A percentile compares a stretch with the other conserved stretches of the same genome.
Conservation (phyloP, 2,329 filamentous ascomycete species). For the Fusarium coffeatum region DNA sequence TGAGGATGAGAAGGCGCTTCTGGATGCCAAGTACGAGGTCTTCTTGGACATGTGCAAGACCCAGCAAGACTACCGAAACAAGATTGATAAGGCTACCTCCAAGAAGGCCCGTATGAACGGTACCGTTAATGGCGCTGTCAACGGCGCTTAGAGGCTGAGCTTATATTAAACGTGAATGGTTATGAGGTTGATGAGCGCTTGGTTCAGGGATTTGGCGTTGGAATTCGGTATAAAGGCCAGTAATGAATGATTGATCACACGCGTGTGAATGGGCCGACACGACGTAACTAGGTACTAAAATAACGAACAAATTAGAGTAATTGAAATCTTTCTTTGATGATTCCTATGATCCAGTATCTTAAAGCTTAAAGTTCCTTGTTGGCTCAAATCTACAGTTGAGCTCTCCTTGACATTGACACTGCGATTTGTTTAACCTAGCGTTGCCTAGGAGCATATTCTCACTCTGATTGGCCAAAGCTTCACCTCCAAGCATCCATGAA, state of each 20-base stretch:
- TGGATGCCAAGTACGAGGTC: constrained; percentile 93
- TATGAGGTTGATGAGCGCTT: constrained; percentile 22
- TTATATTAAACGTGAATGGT: not conserved
- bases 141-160: constrained; percentile 42
- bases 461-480: constrained; percentile 52
- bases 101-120: constrained; percentile 52
- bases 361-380: constrained; percentile 3
- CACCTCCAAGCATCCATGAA: constrained; percentile 39
- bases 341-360: not conserved
- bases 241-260: constrained; percentile 35
- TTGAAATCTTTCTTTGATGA: constrained; percentile 2
- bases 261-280: constrained; percentile 12
- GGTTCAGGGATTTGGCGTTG: constrained; percentile 28
- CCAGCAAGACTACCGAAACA: constrained; percentile 83
- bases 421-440: constrained; percentile 16
- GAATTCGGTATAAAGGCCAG: constrained; percentile 11
- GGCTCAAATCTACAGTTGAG: constrained; percentile 7
- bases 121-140: constrained; percentile 48
- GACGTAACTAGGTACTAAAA: not conserved
- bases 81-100: constrained; percentile 73
- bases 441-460: constrained; percentile 30
- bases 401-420: constrained; percentile 6
- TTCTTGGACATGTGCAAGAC: constrained; percentile 92
- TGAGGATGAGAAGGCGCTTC: constrained; percentile 78
- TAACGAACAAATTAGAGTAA: constrained; percentile 30